Conservation (phyloP, 1,139 yeast genomes). For the Sugiyamaella novakii region DNA sequence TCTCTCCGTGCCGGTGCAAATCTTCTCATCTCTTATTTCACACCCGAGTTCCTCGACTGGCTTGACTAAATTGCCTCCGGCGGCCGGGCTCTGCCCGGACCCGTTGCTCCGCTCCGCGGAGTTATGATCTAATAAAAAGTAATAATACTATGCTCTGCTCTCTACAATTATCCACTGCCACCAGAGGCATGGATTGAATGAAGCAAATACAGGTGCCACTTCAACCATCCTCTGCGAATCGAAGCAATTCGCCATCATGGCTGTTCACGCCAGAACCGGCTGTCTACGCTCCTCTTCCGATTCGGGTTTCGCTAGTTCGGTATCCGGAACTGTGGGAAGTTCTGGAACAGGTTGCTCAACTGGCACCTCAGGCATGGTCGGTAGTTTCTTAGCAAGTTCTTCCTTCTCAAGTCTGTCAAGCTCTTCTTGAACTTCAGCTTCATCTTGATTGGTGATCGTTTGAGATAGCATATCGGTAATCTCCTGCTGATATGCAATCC, state of each 20-base stretch:
- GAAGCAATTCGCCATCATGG: not conserved
- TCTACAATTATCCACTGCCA: no score
- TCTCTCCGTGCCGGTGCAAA: slow-evolving; percentile 96
- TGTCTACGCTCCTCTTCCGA: slow-evolving; percentile 25
- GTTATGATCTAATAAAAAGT: not conserved
- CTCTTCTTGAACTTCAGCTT: slow-evolving; percentile 68
- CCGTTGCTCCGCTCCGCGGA: slow-evolving; percentile 7
- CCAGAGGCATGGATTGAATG: no score
- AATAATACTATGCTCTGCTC: no score
- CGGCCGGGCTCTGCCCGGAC: slow-evolving; percentile 14
- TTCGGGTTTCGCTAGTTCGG: slow-evolving; percentile 29
- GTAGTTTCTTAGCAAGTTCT: slow-evolving; percentile 35
- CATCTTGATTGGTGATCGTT: slow-evolving; percentile 56
- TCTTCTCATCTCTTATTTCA: slow-evolving; percentile 84
- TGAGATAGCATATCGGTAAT: slow-evolving; percentile 50
- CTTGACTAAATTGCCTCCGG: slow-evolving; percentile 46
- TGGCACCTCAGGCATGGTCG: slow-evolving; percentile 33
- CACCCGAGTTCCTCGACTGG: slow-evolving; percentile 98
- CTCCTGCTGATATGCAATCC: slow-evolving; percentile 71
- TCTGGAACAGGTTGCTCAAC: slow-evolving; percentile 23
- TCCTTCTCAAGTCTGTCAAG: slow-evolving; percentile 54
- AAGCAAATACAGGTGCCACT: no score
- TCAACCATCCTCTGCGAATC: no score
- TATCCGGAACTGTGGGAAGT: slow-evolving; percentile 35
- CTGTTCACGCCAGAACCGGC: slow-evolving; percentile 21